phyloP scores from a whole-genome alignment of 768 basidiomycete species.

The Boletus rubroflammeus region DNA sequence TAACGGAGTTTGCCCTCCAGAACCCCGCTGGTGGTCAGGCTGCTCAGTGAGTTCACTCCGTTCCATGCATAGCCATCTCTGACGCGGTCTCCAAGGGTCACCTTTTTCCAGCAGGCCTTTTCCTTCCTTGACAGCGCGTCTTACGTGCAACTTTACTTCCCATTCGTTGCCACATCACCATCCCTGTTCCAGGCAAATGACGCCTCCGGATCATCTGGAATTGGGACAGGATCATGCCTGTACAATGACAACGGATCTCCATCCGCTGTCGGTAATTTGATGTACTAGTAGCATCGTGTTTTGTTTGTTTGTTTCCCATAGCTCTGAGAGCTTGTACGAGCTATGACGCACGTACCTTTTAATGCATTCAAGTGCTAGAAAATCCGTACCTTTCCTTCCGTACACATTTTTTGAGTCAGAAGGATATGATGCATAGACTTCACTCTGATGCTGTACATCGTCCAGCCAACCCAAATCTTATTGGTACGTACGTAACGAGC shows the following conservation, averaged over 20 bases:
- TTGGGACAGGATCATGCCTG: constrained; percentile 33
- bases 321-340: neutral
- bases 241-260: constrained; percentile 29
- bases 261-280: constrained; percentile 26
- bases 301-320: neutral
- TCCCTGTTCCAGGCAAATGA: constrained; percentile 23
- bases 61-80: neutral
- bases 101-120: constrained; percentile 34
- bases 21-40: constrained; percentile 29
- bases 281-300: constrained; percentile 7
- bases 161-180: constrained; percentile 35
- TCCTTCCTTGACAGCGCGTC: constrained; percentile 32
- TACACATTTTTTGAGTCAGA: neutral
- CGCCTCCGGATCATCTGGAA: constrained; percentile 2
- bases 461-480: neutral
- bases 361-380: no score
- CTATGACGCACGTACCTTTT: neutral
- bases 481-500: neutral
- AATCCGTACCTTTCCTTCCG: neutral
- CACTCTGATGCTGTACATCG: neutral
- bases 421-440: neutral
- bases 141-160: constrained; percentile 36
- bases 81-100: constrained; percentile 19
- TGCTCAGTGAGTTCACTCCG: constrained; percentile 24
- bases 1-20: constrained; percentile 33